Base-by-base conservation (phyloP, 2,329 filamentous ascomycete species). In the Clarireedia homoeocarpa region DNA sequence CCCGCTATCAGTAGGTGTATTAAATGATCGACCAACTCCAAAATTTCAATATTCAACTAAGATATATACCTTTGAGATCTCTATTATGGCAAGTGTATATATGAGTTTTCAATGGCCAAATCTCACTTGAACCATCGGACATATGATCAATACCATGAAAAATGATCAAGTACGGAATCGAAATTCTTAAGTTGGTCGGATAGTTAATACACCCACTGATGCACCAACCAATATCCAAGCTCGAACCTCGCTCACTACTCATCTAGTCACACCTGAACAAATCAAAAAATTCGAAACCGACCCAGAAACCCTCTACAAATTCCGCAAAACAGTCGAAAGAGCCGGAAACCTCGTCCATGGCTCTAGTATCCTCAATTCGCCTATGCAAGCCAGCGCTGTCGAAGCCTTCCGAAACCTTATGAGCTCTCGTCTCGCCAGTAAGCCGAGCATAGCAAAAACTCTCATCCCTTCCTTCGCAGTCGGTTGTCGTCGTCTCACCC, bases 311-410 rank as follows among this genome's bases (percentile, higher is more conserved):
- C 71, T 73, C 56, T 67, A 72, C 30, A 63, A 67, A 4, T 72
- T 77, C 58, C 71, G 76, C 51, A 78, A 75, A 58, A 66, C 67
- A 10, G 72, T 79, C 27, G 76, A 78, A 59, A 58, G 65, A 4
- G 72, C 70, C 56, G 72, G 72, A 30, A 77, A 74, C 59, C 66
- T 67, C 5, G 70, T 74, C 52, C 75, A 77, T 63, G 71, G 71
- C 46, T 67, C 71, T 7, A 72, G 73, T 12, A 62, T 75, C 27
- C 65, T 64, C 40, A 72, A 67, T 44, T 71, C 71, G 0, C 61
- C 61, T 0, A 68, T 75, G 68, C 73, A 75, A 66, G 59, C 63
- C 24, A 49, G 59, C 23, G 64, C 69, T 36, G 62, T 71, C 15
- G 57, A 60, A n/a, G 40, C 61, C 15, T 75, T 74, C 60, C 61